Evolutionary conservation across 2,329 filamentous ascomycete species (phyloP).

Genomic region (Aschersonia sp.): DNA sequence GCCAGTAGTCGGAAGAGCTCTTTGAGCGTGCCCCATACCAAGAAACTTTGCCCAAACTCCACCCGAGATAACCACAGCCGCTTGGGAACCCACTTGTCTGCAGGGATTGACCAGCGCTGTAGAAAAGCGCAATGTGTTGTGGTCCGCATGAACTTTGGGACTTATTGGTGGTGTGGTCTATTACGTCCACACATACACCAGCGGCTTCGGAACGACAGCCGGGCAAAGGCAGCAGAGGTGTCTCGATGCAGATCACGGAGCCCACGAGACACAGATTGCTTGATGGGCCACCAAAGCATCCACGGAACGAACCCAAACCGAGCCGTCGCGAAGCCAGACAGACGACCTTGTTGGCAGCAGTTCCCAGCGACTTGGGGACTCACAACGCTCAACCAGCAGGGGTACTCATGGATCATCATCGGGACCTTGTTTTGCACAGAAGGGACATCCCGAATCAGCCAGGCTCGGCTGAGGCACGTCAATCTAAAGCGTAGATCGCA

Average conservation of each 20-base stretch:
- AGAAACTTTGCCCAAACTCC: background rate
- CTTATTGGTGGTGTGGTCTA: background rate
- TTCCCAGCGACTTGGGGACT: too few species aligned
- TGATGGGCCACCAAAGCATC: background rate
- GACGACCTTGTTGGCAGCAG: background rate
- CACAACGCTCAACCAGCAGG: too few species aligned
- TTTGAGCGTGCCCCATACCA: background rate
- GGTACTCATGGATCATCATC: too few species aligned
- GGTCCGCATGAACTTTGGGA: background rate
- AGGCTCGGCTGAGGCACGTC: background rate
- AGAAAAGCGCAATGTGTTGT: background rate
- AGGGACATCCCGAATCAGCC: background rate
- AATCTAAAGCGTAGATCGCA: background rate
- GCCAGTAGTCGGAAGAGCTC: background rate
- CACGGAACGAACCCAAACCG: background rate
- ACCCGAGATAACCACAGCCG: background rate
- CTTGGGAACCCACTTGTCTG: background rate
- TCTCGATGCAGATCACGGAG: background rate
- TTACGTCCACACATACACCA: background rate
- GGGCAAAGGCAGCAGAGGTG: background rate
- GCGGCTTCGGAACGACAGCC: background rate
- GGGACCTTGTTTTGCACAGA: too few species aligned
- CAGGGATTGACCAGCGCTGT: background rate
- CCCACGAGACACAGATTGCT: background rate
- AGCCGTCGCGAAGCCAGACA: background rate